Percentiles rank a stretch among this genome's conserved stretches.
These are phyloP conservation scores for Dendrobium huoshanense DNA, from an alignment of 106 monocot species.

Conservation along the genomic window DNA sequence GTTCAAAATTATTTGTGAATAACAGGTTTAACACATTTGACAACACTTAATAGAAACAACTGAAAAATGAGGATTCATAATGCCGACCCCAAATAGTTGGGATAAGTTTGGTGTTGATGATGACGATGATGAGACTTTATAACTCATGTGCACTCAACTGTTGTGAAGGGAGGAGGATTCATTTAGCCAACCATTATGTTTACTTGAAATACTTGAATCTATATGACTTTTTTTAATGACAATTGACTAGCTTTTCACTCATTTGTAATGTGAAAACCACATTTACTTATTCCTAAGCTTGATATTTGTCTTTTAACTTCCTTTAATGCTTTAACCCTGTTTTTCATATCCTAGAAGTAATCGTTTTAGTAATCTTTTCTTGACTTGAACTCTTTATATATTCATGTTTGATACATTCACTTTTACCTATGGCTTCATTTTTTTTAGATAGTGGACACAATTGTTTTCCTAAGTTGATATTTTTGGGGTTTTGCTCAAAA, in stretches of 20 bases:
- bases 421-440: too few relatives aligned
- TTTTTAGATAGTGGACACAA: too few relatives aligned
- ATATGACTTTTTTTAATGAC: not conserved
- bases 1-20: too few relatives aligned
- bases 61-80: too few relatives aligned
- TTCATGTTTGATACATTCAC: too few relatives aligned
- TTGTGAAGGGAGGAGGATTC: not conserved
- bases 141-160: not conserved
- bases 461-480: too few relatives aligned
- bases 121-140: not conserved
- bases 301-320: not conserved
- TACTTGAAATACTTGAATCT: not conserved
- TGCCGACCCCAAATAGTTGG: not conserved
- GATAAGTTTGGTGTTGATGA: not conserved
- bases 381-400: too few relatives aligned
- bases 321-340: not conserved
- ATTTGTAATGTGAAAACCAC: not conserved
- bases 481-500: too few relatives aligned
- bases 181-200: not conserved
- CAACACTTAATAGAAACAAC: too few relatives aligned
- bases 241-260: not conserved
- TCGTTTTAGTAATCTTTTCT: too few relatives aligned
- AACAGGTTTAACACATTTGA: too few relatives aligned
- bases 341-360: not conserved
- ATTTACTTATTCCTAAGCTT: not conserved